Evolutionary conservation across 2,329 filamentous ascomycete genomes (phyloP), one percentile per base, ranked within the genome.

Genomic region (Grosmannia penicillata): DNA sequence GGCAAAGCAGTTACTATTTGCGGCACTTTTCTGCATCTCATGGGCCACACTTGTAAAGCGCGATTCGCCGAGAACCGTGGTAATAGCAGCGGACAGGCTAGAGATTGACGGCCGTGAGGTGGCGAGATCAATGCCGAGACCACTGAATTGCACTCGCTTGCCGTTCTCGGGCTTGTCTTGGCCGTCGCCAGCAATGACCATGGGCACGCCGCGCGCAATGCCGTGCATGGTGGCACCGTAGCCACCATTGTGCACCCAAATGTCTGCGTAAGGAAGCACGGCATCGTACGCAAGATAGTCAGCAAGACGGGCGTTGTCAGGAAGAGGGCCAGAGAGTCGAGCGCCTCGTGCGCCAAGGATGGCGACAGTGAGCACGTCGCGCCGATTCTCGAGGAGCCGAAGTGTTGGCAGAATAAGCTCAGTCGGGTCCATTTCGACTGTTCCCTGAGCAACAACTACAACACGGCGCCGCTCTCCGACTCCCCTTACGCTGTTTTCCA

Each of bases 121-220:
- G 8, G 38, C 48, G 17, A 56, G 44, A 25, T 60, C 52, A 5
- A 61, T 40, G 1, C 58, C 59, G 13, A 56, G 48, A 1, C 57
- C 56, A 4, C 51, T 51, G 44, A 46, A 57, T 3, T 51, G 53
- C 2, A 59, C 51, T 3, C 58, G 47, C 24, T 46, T 48, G 5
- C 54, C 50, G 40, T 58, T 61, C 42, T 61, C 59, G 6, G 50
- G 48, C 50, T 62, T 62, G 44, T 62, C 59, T 51, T 61, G 58
- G 1, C 56, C 57, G 40, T 61, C 58, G 14, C 58, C 59, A 1
- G 57, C 57, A 3, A 58, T 51, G 0, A 62, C 55, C 56, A 60
- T 58, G 4, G 59, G 58, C 18, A 61, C 55, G 4, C 55, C 59
- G 37, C 59, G 53, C 7, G 56, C 55, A 32, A 62, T 53, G 11